Evolutionary conservation across 345 rosid species (phyloP).

Genomic region (Brassica incana): DNA sequence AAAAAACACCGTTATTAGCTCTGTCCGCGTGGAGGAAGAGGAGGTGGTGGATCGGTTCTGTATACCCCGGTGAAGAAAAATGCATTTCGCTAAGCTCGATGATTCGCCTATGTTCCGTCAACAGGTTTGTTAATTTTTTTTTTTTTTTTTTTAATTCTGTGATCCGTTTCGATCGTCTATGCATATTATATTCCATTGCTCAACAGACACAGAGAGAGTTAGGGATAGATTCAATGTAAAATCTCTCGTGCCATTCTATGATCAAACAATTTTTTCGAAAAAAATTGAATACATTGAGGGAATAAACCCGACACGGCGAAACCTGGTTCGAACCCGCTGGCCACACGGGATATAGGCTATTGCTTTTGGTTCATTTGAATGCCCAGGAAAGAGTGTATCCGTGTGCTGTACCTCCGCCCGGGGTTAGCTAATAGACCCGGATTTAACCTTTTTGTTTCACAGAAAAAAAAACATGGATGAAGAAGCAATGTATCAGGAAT

Average conservation of each 20-base stretch:
- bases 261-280: background rate
- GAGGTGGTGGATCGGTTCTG: conserved; percentile 22
- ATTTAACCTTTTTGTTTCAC: too few relatives aligned
- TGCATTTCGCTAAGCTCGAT: conserved; percentile 77
- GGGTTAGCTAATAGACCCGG: too few relatives aligned
- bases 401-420: too few relatives aligned
- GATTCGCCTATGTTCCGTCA: conserved; percentile 91
- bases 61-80: conserved; percentile 1
- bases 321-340: too few relatives aligned
- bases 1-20: conserved; percentile 14
- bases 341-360: too few relatives aligned
- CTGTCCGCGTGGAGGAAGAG: conserved; percentile 1
- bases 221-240: background rate
- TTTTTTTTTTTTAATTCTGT: background rate
- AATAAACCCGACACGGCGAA: too few relatives aligned
- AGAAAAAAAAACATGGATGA: too few relatives aligned
- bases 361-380: too few relatives aligned
- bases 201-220: background rate
- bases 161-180: conserved; percentile 7
- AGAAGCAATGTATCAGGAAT: too few relatives aligned
- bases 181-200: background rate
- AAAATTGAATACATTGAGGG: background rate
- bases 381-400: too few relatives aligned
- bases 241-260: background rate
- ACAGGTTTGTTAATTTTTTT: conserved; percentile 45